Base-by-base conservation (phyloP, 202 grass and related monocot genomes). In the Digitaria exilis region DNA sequence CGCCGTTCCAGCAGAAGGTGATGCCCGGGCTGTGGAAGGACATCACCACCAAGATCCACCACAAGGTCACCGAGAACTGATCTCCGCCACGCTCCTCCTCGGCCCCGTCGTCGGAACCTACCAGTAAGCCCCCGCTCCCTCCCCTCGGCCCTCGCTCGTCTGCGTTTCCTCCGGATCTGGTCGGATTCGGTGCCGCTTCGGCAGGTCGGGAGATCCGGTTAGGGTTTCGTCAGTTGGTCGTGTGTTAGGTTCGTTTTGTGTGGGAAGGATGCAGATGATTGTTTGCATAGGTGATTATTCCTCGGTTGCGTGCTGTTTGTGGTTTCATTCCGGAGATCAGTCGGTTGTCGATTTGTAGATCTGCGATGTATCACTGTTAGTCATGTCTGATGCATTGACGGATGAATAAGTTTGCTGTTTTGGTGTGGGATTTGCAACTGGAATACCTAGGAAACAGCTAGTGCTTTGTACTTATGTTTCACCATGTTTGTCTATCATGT, bases 51-150 rank as follows among this genome's bases (percentile, higher is more conserved):
- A 96, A 99, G 91, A 91, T 99, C 93, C 93, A 96, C 86, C 97
- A 94, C 84, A 99, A 96, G 97, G 91, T 99, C 66, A 84, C 97
- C 42, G 93, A 99, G 93, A 99, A 99, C 88, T 99, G 97, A 84
- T 34, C 32, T 2, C 32, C 32, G 32, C 32, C 32, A 4, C 32
- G 32, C 32, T 34, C 32, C 32, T 34, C 32, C 32, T 34, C 32
- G 32, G 32, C 32, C 32, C 32, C 32, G 32, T 34, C 2, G 32
- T 34, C 32, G 32, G 32, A 2, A 34, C 32, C 32, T 34, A 34
- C 32, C 32, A 34, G 32, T 34, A 34, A 34, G 32, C 6, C 21
- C 32, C 4, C 32, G 4, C 32, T 34, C 32, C 32, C 32, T 4
- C 32, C 5, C 39, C 39, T 41, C 39, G 5, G 7, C 39, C 39